Conservation (phyloP, 768 basidiomycete genomes). For the Tylopilus plumbeoviolaceoides region DNA sequence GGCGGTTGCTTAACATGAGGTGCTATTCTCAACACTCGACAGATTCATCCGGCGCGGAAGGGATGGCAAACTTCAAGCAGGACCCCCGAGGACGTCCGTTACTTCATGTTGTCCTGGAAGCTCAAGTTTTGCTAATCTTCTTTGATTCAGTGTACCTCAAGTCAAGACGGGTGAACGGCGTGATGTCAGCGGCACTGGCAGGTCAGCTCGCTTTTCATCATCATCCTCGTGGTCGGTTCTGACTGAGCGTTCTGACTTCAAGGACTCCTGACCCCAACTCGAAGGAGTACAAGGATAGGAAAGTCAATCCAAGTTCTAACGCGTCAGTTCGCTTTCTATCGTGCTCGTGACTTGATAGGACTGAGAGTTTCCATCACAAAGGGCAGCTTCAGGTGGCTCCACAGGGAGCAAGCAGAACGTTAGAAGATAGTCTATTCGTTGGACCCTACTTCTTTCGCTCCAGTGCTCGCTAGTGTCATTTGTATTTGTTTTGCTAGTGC, state of each 20-base stretch:
- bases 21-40: not conserved
- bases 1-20: not conserved
- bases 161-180: not conserved
- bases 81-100: not conserved
- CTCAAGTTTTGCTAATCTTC: not conserved
- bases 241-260: not conserved
- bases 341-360: not conserved
- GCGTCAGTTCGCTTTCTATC: not conserved
- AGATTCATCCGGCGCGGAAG: slow-evolving; percentile 10
- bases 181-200: not conserved
- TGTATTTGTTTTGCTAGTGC: not conserved
- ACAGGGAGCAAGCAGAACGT: not conserved
- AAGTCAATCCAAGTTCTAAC: not conserved
- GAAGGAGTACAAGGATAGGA: not conserved
- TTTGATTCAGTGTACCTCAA: not conserved
- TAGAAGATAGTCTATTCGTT: too few species aligned
- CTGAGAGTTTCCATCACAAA: not conserved
- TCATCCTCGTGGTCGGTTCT: not conserved
- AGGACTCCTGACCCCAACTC: not conserved
- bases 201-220: slow-evolving; percentile 6
- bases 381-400: not conserved
- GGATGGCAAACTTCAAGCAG: accelerated
- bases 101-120: not conserved
- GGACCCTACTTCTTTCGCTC: not conserved
- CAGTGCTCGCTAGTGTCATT: not conserved